Conservation (phyloP, 805 yeast genomes). For the Suhomyces sp. region DNA sequence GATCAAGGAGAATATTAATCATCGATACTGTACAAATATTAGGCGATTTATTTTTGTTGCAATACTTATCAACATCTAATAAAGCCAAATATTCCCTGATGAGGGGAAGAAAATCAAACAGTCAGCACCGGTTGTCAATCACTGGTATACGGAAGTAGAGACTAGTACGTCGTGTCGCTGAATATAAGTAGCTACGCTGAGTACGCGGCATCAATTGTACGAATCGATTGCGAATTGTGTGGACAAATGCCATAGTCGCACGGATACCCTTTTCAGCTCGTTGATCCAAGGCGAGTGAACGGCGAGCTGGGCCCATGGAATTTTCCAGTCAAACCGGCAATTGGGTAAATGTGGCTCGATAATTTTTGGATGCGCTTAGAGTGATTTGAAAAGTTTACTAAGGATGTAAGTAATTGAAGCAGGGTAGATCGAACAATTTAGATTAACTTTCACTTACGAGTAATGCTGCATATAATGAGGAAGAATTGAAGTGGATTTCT, state of each 20-base stretch:
- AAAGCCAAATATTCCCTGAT: background rate
- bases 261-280: background rate
- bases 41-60: background rate
- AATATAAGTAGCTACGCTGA: background rate
- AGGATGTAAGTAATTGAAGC: background rate
- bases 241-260: background rate
- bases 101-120: background rate
- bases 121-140: background rate
- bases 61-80: background rate
- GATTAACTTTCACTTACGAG: background rate
- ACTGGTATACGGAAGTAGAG: background rate
- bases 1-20: slow-evolving; percentile 24
- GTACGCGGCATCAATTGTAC: background rate
- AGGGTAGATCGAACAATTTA: background rate
- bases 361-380: background rate
- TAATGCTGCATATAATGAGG: background rate
- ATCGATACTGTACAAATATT: background rate
- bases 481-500: background rate
- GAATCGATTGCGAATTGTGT: background rate
- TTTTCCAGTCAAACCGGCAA: background rate
- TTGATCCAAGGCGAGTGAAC: background rate
- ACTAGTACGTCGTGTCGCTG: background rate
- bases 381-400: background rate
- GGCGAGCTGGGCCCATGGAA: background rate
- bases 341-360: background rate